Percentiles rank a stretch among this genome's conserved stretches.
These are phyloP conservation scores for Quercus berberidifolia DNA, from an alignment of 306 rosid species.

Conservation along the genomic window DNA sequence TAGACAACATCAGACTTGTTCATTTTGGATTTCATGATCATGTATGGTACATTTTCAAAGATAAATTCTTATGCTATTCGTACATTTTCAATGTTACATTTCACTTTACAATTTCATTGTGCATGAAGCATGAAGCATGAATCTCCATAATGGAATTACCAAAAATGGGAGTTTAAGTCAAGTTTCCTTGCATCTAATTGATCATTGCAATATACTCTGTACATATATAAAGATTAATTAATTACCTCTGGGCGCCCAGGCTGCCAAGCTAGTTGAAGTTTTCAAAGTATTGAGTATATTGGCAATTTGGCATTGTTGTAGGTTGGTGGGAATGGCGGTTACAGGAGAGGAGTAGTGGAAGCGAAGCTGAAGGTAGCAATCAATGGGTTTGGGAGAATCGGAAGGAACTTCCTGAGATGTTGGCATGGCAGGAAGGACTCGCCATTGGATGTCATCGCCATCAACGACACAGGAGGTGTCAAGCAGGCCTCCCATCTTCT, in stretches of 20 bases:
- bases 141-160: no score
- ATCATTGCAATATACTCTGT: no score
- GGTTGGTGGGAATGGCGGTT: conserved; percentile 64
- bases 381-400: conserved; percentile 93
- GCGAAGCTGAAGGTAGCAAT: conserved; percentile 94
- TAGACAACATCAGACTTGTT: not conserved
- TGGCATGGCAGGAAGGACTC: conserved; percentile 98
- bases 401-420: conserved; percentile 95
- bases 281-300: no score
- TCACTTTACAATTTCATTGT: not conserved
- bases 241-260: no score
- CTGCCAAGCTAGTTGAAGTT: no score
- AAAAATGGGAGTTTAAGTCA: no score
- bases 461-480: conserved; percentile 93
- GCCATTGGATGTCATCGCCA: conserved; percentile 87
- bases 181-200: no score
- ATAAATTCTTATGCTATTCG: not conserved
- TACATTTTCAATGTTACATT: not conserved
- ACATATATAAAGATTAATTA: no score
- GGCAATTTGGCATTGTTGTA: conserved; percentile 13
- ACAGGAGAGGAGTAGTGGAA: conserved; percentile 60
- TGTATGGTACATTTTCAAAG: not conserved
- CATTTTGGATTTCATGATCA: not conserved
- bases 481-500: conserved; percentile 99
- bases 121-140: no score